A percentile compares a stretch with the other conserved stretches of the same genome.
Evolutionary conservation across 805 yeast species (phyloP).

Genomic region (Saccharomycopsis vini): DNA sequence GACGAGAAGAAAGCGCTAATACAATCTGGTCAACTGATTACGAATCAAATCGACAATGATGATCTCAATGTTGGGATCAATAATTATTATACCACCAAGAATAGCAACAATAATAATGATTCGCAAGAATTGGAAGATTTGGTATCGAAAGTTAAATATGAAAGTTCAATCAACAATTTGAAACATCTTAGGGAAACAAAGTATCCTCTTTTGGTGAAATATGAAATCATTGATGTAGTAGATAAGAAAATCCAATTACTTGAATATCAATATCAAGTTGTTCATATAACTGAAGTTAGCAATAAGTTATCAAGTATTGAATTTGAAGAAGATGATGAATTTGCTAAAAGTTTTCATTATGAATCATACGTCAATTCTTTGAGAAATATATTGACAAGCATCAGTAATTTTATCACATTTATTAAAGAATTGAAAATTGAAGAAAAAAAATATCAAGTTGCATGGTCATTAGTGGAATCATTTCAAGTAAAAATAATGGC

Average conservation of each 20-base stretch:
- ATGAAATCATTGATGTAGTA: not conserved
- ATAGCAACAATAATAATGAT: no score
- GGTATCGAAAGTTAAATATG: no score
- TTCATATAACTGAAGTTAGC: not conserved
- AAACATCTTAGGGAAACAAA: no score
- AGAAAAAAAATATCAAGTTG: not conserved
- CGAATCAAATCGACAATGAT: not conserved
- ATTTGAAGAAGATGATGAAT: conserved; percentile 9
- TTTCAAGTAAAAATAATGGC: not conserved
- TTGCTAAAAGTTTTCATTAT: conserved; percentile 9
- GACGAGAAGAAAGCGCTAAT: not conserved
- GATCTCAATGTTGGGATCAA: no score
- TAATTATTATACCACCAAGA: no score
- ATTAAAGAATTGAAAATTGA: no score
- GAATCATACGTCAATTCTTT: conserved; percentile 9
- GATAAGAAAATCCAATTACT: not conserved
- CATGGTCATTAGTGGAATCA: not conserved
- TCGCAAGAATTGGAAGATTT: no score
- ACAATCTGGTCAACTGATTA: not conserved
- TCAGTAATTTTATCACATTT: not conserved
- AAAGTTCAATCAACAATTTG: no score
- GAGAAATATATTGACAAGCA: not conserved
- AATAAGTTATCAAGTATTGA: not conserved
- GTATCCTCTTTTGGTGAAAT: no score
- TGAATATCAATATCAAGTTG: not conserved